Evolutionary conservation across 345 rosid genomes (phyloP).

Genomic region (Gossypium herbaceum): DNA sequence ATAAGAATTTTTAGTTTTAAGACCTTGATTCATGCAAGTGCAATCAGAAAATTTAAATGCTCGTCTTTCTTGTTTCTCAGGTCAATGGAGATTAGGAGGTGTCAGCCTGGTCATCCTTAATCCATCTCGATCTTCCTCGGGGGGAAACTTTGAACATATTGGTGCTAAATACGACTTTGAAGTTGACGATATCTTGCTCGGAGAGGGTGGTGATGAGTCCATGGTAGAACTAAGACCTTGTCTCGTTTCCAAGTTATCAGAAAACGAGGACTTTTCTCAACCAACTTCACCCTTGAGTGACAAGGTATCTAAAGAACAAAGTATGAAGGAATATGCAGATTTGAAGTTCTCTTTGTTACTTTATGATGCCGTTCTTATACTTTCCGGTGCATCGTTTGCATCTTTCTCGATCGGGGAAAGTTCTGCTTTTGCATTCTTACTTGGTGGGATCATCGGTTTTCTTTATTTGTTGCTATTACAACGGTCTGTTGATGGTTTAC

Average conservation of each 20-base stretch:
- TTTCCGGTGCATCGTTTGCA: slow-evolving; percentile 39
- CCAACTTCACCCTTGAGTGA: slow-evolving; percentile 20
- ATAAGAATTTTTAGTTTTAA: not conserved
- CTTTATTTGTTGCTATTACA: slow-evolving; percentile 64
- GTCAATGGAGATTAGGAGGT: slow-evolving; percentile 85
- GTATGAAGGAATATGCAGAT: slow-evolving; percentile 80
- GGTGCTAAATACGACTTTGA: slow-evolving; percentile 53
- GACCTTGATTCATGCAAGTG: not conserved
- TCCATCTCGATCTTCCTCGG: slow-evolving; percentile 23
- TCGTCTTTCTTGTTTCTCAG: slow-evolving; percentile 37
- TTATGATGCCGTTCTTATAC: slow-evolving; percentile 45
- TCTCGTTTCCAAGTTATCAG: slow-evolving; percentile 38
- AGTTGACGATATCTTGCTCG: slow-evolving; percentile 62
- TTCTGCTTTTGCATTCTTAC: slow-evolving; percentile 57
- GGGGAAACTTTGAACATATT: slow-evolving; percentile 17
- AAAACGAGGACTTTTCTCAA: slow-evolving; percentile 23
- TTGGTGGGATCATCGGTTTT: slow-evolving; percentile 71
- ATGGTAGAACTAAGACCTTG: slow-evolving; percentile 71
- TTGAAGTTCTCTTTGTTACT: slow-evolving; percentile 68
- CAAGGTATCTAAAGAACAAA: slow-evolving; percentile 50
- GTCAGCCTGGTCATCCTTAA: slow-evolving; percentile 38
- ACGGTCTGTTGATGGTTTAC: slow-evolving; percentile 67
- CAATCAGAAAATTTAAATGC: not conserved
- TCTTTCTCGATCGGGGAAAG: slow-evolving; percentile 42
- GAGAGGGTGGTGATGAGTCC: slow-evolving; percentile 57